Evolutionary conservation across 192 early-diverging fungal genomes (phyloP).

Genomic region (Kickxella alabastrina): DNA sequence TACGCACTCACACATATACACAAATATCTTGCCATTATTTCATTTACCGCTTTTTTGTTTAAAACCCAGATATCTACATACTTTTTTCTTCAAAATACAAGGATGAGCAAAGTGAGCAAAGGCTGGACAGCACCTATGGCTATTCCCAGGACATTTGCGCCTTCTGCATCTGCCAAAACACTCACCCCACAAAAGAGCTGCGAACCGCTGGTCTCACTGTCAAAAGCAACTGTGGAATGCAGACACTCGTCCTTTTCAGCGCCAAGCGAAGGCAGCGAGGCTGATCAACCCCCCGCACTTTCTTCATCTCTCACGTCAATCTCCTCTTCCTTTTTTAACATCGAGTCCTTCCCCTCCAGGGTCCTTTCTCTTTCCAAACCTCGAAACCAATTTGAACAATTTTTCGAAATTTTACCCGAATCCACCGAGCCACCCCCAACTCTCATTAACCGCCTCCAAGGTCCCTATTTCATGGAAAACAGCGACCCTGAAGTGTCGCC

Average conservation of each 20-base stretch:
- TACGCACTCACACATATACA: too few relatives aligned
- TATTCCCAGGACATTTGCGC: too few relatives aligned
- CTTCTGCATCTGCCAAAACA: too few relatives aligned
- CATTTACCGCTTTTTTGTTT: too few relatives aligned
- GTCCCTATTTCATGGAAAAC: conserved; percentile 17
- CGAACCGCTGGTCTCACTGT: conserved; percentile 41
- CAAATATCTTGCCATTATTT: too few relatives aligned
- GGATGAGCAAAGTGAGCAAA: too few relatives aligned
- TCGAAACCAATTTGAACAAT: conserved; percentile 28
- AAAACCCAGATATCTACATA: too few relatives aligned
- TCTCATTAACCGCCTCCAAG: conserved; percentile 7
- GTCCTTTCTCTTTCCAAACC: conserved; percentile 10
- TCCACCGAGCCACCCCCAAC: neutral
- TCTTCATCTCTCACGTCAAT: conserved; percentile 8
- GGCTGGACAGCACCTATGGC: too few relatives aligned
- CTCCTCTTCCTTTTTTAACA: conserved; percentile 30
- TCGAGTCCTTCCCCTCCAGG: conserved; percentile 22
- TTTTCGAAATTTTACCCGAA: conserved; percentile 29
- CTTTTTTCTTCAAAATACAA: too few relatives aligned
- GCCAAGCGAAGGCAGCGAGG: neutral
- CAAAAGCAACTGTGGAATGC: conserved; percentile 34
- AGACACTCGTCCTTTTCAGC: neutral
- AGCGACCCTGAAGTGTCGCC: neutral
- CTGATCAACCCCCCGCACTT: neutral
- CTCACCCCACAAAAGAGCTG: too few relatives aligned